Base-by-base conservation (phyloP, 345 rosid species). In the Populus euphratica region DNA sequence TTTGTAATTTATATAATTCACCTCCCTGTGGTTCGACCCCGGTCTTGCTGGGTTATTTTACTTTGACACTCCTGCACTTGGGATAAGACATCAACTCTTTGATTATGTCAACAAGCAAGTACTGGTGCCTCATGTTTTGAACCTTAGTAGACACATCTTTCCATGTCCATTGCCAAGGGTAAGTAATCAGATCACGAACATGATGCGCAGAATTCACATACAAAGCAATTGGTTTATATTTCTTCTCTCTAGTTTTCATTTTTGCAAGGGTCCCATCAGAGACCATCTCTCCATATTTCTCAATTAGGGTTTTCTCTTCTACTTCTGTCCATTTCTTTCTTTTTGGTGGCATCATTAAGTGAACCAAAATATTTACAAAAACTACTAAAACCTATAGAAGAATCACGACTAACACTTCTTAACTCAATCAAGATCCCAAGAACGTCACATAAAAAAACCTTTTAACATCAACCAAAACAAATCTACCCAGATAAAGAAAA, bases 141-240 rank as follows among this genome's bases (percentile, higher is more conserved):
- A 91, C 96, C 89, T 91, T 91, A 68, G 94, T 91, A 69, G 96
- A 91, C 79, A 91, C 96, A 81, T 91, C 96, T 77, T 91, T 91
- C 96, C 96, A 91, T 2, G 94, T 84, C 96, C 96, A 91, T 47
- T 86, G 90, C 96, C 96, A 91, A 12, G 94, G 93, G 62, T 82
- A 89, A 0, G 89, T 75, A 8, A 83, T 67, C 36, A 90, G 89
- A 78, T 91, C 96, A 2, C 81, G 86, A 73, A 65, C 72, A 85
- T 91, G 87, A 76, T 90, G 92, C 76, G 88, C 82, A 61, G 89
- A 86, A 77, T 89, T 91, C 72, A 91, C 94, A 79, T 87, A 77
- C 72, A 80, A 70, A 77, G 96, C 90, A 78, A 91, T 88, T 20
- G 96, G 96, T 66, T 72, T 86, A 76, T 83, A 91, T 59, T 91